Conservation (phyloP, 176 grass and related monocot genomes). For the Aegilops speltoides region DNA sequence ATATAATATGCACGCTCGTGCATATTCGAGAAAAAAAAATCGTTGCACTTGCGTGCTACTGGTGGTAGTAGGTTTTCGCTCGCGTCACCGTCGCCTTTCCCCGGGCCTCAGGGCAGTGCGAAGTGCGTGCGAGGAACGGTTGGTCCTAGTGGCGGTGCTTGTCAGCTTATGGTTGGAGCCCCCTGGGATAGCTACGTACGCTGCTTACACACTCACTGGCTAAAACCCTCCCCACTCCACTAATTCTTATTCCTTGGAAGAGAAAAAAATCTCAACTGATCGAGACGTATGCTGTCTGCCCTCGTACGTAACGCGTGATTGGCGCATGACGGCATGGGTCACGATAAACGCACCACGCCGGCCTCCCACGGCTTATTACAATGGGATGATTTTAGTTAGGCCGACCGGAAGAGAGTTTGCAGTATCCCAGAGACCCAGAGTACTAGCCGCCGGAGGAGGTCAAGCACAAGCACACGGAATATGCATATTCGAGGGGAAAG, state of each 20-base stretch:
- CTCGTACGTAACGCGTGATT: neutral
- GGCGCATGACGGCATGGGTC: neutral
- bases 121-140: neutral
- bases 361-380: neutral
- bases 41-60: neutral
- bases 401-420: neutral
- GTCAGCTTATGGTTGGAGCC: neutral
- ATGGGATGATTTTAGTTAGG: neutral
- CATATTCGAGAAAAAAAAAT: no score
- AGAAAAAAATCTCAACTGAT: neutral
- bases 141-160: neutral
- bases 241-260: neutral
- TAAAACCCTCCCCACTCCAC: neutral
- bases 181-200: neutral
- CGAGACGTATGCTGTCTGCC: neutral
- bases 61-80: neutral
- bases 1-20: no score
- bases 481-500: no score
- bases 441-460: neutral
- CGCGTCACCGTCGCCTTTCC: constrained; percentile 1
- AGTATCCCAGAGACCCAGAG: neutral
- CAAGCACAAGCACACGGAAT: no score
- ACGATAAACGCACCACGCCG: no score
- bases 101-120: neutral
- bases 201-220: neutral